Conservation (phyloP, 805 yeast genomes). For the Myxozyma sirexii region DNA sequence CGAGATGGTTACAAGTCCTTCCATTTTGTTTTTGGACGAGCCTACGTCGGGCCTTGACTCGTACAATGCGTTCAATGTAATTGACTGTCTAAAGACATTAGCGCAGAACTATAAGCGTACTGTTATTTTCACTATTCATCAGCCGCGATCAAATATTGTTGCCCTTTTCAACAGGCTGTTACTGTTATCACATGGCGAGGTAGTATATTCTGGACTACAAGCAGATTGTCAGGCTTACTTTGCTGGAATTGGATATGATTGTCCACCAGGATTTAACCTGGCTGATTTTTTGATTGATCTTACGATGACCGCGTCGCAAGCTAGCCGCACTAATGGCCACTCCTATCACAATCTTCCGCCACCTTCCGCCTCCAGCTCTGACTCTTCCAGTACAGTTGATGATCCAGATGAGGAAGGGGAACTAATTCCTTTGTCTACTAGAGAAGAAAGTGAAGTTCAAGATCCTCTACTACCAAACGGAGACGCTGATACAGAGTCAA, state of each 20-base stretch:
- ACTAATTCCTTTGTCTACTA: conserved; percentile 18
- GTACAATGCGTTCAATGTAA: conserved; percentile 87
- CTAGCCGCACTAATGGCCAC: conserved; percentile 8
- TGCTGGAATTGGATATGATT: conserved; percentile 68
- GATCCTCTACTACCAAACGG: conserved; percentile 11
- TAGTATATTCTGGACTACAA: conserved; percentile 88
- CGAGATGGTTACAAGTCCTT: conserved; percentile 86
- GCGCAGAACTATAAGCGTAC: conserved; percentile 84
- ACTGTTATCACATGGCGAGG: conserved; percentile 78
- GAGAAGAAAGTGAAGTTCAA: conserved; percentile 6
- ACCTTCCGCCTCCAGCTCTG: background rate
- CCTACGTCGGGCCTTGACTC: conserved; percentile 97
- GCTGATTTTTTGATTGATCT: conserved; percentile 86
- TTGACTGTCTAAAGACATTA: conserved; percentile 78
- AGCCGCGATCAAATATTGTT: conserved; percentile 94
- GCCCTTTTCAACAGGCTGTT: conserved; percentile 83
- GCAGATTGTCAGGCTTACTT: conserved; percentile 74
- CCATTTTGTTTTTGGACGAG: conserved; percentile 81
- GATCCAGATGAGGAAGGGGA: conserved; percentile 15
- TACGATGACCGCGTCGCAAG: conserved; percentile 60
- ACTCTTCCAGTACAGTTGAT: background rate
- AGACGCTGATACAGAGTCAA: background rate
- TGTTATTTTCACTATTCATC: conserved; percentile 90
- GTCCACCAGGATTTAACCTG: conserved; percentile 89
- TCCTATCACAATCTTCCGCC: conserved; percentile 1